Evolutionary conservation across 805 yeast genomes (phyloP), one percentile per base, ranked within the genome.

Genomic region (Geotrichum ghanense): DNA sequence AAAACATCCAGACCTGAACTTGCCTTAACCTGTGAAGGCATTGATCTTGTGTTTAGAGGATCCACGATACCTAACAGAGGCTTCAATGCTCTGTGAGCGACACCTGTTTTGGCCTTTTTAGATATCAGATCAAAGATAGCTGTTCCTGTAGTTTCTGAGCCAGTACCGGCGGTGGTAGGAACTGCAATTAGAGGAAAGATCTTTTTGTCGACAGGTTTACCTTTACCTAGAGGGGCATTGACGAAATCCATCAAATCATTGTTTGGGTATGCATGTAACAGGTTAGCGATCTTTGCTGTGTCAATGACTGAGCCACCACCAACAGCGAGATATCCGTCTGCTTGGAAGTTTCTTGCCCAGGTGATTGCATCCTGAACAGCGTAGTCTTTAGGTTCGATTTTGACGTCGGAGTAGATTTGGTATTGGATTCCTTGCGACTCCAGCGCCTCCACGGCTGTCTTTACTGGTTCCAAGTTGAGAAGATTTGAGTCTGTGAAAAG

Each of bases 291-390:
- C 54, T 69, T 69, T 48, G 72, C 71, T 16, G 69, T 66, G 48
- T 69, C 73, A 58, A 69, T 70, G n/a, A 69, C 73, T 3, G 73
- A 68, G 22, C 73, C 73, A 42, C 73, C 73, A 22, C 73, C 73
- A 24, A 69, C 69, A 4, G 73, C 71, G 17, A 69, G 59, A 48
- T 67, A 69, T 22, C 70, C 68, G 34, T 68, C 64, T 19, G 71
- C 66, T 45, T 58, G 57, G 41, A 35, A 31, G 7, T 48, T 43
- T 26, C 66, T 56, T 5, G 69, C 61, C 70, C 70, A 66, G 10
- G 52, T 58, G 39, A 66, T 61, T 7, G 70, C 70, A 22, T 59
- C 55, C 41, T 54, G 48, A 17, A 66, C 61, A 2, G 62, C 64
- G 42, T 52, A 53, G 49, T 56, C 68, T 51, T 66, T 66, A 20